These are phyloP conservation scores for Talaromyces atroroseus DNA, from an alignment of 2,329 filamentous ascomycete genomes.

Conservation along the genomic window DNA sequence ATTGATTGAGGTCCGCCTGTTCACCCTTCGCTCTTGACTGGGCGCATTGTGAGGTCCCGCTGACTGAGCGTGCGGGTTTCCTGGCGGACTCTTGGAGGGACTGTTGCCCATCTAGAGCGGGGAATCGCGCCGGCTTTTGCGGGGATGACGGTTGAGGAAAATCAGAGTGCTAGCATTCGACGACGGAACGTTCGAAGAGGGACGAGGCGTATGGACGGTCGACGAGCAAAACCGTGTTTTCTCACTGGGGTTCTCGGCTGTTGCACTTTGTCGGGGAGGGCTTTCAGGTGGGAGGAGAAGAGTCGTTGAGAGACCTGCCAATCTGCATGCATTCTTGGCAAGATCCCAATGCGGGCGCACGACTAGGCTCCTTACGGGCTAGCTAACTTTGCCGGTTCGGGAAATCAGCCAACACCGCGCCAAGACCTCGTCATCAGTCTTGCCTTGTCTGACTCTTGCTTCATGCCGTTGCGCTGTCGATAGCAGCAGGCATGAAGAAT, in stretches of 20 bases:
- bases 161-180: slow-evolving; percentile 21
- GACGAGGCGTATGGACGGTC: not conserved
- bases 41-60: slow-evolving; percentile 22
- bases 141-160: slow-evolving; percentile 11
- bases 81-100: slow-evolving; percentile 40
- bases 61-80: slow-evolving; percentile 24
- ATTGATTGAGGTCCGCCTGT: slow-evolving; percentile 38
- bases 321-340: not conserved
- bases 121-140: slow-evolving; percentile 14
- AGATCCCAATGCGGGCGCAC: not conserved
- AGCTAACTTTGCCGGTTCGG: slow-evolving; percentile 15
- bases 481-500: too few species aligned
- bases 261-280: not conserved
- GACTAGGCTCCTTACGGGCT: slow-evolving; percentile 19
- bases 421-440: not conserved
- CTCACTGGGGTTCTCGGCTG: not conserved
- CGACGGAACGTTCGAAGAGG: slow-evolving; percentile 15
- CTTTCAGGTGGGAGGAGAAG: not conserved
- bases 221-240: not conserved
- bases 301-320: not conserved
- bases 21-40: slow-evolving; percentile 33
- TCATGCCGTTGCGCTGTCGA: not conserved
- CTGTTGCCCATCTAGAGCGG: slow-evolving; percentile 44
- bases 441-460: not conserved
- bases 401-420: not conserved